Evolutionary conservation across 352 stramenopile genomes (phyloP).

Genomic region (Phytophthora chlamydospora): DNA sequence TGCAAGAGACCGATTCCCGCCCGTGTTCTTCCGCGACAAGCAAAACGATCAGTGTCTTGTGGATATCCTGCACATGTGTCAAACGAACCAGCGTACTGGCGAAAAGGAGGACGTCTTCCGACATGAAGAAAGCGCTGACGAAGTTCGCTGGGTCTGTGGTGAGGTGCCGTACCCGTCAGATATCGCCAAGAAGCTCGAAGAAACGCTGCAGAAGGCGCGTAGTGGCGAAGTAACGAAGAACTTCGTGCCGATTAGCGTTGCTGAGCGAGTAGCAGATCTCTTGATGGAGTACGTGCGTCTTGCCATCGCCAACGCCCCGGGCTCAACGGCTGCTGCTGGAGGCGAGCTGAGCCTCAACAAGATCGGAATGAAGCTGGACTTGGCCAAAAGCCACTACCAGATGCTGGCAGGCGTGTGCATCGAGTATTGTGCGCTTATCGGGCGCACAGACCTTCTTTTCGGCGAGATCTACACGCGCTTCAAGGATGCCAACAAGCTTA

Average conservation of each 20-base stretch:
- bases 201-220: conserved; percentile 84
- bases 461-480: conserved; percentile 90
- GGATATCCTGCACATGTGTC: conserved; percentile 90
- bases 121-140: conserved; percentile 81
- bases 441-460: conserved; percentile 85
- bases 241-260: conserved; percentile 90
- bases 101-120: conserved; percentile 90
- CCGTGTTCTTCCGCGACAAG: conserved; percentile 89
- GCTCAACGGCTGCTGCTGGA: conserved; percentile 38
- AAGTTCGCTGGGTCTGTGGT: conserved; percentile 85
- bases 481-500: conserved; percentile 79
- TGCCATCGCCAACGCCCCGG: conserved; percentile 83
- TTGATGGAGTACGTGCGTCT: conserved; percentile 91
- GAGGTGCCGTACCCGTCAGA: conserved; percentile 81
- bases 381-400: conserved; percentile 95
- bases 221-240: conserved; percentile 87
- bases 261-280: conserved; percentile 86
- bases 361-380: conserved; percentile 81
- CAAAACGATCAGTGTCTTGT: conserved; percentile 91
- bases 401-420: conserved; percentile 97
- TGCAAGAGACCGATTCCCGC: conserved; percentile 85
- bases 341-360: conserved; percentile 57
- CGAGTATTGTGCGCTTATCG: conserved; percentile 94
- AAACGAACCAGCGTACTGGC: conserved; percentile 88
- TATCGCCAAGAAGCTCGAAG: conserved; percentile 85